Evolutionary conservation across 352 stramenopile genomes (phyloP).

Genomic region (Phytophthora pistaciae): DNA sequence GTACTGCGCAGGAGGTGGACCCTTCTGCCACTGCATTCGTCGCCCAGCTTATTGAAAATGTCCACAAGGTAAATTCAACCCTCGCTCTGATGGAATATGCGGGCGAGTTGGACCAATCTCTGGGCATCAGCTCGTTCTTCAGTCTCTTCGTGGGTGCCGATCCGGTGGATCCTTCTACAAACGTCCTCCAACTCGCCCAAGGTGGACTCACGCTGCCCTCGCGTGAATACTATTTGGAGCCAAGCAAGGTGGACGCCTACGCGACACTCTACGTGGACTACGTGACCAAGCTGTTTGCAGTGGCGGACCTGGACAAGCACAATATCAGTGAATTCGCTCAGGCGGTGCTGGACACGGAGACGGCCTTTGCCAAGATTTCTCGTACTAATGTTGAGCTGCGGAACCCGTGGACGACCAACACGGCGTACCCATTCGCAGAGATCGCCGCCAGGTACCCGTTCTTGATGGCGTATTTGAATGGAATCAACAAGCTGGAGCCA

Average conservation of each 20-base stretch:
- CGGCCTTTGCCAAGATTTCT: constrained; percentile 80
- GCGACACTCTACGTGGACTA: constrained; percentile 55
- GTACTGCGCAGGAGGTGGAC: constrained; percentile 55
- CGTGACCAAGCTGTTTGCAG: constrained; percentile 53
- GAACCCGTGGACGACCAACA: constrained; percentile 88
- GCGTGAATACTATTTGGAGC: constrained; percentile 66
- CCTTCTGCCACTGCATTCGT: constrained; percentile 46
- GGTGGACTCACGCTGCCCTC: constrained; percentile 73
- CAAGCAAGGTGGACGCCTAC: constrained; percentile 48
- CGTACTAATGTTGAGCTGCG: constrained; percentile 88
- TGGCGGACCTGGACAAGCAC: constrained; percentile 45
- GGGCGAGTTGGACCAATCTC: constrained; percentile 52
- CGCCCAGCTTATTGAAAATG: constrained; percentile 39
- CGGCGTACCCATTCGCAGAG: constrained; percentile 81
- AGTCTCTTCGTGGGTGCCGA: constrained; percentile 52
- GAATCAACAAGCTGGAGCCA: constrained; percentile 51
- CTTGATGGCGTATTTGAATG: constrained; percentile 58
- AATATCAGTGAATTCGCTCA: constrained; percentile 48
- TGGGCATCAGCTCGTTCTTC: constrained; percentile 65
- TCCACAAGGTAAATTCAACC: constrained; percentile 53
- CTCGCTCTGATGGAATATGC: constrained; percentile 48
- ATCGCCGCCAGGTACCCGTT: constrained; percentile 63
- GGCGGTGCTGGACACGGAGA: constrained; percentile 73
- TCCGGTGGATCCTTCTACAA: constrained; percentile 48
- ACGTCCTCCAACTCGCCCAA: constrained; percentile 62